Evolutionary conservation across 257 asterid genomes (phyloP).

Genomic region (Mentha longifolia): DNA sequence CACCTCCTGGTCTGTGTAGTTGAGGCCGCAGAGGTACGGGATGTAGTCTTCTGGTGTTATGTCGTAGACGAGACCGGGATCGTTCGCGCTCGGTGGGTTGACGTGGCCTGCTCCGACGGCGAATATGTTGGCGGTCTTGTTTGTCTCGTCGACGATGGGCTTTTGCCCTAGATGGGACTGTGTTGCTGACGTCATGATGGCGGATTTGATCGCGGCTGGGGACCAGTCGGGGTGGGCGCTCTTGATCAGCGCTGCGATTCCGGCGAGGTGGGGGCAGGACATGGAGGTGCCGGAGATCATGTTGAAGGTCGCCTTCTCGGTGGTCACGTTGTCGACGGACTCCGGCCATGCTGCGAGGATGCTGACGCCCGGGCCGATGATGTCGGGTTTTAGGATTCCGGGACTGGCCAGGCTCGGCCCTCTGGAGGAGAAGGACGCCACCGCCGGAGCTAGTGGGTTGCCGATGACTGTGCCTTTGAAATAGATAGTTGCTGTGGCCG

Average conservation of each 20-base stretch:
- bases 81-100: too few species aligned
- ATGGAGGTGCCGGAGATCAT: constrained; percentile 56
- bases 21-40: constrained; percentile 42
- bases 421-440: constrained; percentile 51
- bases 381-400: constrained; percentile 56
- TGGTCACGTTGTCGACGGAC: constrained; percentile 41
- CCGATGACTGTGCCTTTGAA: constrained; percentile 48
- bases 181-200: constrained; percentile 51
- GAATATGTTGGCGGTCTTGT: constrained; percentile 37
- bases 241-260: constrained; percentile 55
- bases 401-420: constrained; percentile 59
- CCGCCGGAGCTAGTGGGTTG: constrained; percentile 34
- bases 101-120: constrained; percentile 58
- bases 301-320: constrained; percentile 39
- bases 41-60: constrained; percentile 17
- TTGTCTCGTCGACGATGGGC: constrained; percentile 44
- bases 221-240: constrained; percentile 59
- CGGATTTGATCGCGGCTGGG: constrained; percentile 59
- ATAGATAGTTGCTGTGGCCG: constrained; percentile 37
- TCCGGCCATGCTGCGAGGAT: constrained; percentile 54
- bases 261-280: constrained; percentile 61
- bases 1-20: constrained; percentile 37
- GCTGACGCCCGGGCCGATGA: constrained; percentile 56
- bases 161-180: constrained; percentile 14
- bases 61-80: too few species aligned